Conservation (phyloP, 163 green algal species). For the Scenedesmus sp. region DNA sequence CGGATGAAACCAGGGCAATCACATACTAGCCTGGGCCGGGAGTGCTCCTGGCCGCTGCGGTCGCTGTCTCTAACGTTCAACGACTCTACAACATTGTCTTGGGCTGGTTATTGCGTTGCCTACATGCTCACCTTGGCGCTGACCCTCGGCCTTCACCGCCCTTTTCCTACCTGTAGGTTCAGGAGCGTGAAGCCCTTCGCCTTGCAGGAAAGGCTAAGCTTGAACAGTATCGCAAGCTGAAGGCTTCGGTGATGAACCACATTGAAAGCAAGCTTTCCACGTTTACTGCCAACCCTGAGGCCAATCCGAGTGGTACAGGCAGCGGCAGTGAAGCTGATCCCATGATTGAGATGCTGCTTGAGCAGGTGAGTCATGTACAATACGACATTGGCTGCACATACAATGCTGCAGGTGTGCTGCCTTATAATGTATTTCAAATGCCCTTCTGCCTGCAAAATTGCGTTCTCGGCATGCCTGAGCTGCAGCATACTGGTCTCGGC, state of each 20-base stretch:
- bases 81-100: neutral
- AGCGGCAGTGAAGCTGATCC: neutral
- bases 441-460: neutral
- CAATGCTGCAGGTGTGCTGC: neutral
- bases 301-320: neutral
- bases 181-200: neutral
- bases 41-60: neutral
- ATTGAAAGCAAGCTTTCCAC: neutral
- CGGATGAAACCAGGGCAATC: neutral
- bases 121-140: neutral
- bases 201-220: neutral
- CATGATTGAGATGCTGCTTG: conserved; percentile 32
- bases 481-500: too few species aligned
- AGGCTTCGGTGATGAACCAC: neutral
- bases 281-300: neutral
- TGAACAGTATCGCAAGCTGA: neutral
- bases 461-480: neutral
- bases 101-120: neutral
- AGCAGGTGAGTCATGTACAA: neutral
- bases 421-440: neutral
- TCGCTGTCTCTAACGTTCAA: neutral
- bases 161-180: neutral
- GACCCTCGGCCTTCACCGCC: neutral
- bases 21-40: neutral
- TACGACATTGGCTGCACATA: neutral